A percentile compares a stretch with the other conserved stretches of the same genome.
Conservation (phyloP, 2,329 filamentous ascomycete species). For the Domatiomyces globalis region DNA sequence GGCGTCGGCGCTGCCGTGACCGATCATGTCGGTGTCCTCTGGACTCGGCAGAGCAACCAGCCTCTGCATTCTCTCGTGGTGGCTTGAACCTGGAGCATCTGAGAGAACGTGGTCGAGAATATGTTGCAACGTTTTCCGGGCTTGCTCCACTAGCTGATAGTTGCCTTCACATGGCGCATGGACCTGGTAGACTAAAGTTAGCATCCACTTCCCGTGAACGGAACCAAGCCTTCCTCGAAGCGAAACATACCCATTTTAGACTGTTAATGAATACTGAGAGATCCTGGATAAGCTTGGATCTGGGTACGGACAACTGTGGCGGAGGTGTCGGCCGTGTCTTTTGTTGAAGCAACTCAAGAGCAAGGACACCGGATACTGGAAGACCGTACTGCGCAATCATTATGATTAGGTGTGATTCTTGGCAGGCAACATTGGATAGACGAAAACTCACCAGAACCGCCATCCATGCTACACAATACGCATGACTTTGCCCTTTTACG, state of each 20-base stretch:
- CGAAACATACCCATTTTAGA: not conserved
- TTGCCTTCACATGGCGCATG: conserved; percentile 3
- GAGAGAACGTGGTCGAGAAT: conserved; percentile 1
- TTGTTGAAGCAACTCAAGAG: conserved; percentile 24
- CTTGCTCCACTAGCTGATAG: conserved; percentile 1
- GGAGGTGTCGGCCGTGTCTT: conserved; percentile 8
- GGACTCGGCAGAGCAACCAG: too few species aligned
- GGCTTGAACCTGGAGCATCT: too few species aligned
- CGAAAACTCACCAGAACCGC: too few species aligned
- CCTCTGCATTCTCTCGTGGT: too few species aligned
- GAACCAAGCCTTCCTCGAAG: too few species aligned
- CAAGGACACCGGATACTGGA: conserved; percentile 22
- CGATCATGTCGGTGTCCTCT: too few species aligned
- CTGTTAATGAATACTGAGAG: conserved; percentile 23
- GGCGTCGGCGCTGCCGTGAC: too few species aligned
- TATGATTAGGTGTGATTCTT: conserved; percentile 19
- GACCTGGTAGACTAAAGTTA: not conserved
- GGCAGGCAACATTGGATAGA: conserved; percentile 2
- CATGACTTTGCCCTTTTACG: conserved; percentile 14
- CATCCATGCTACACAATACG: too few species aligned
- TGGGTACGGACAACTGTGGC: conserved; percentile 13
- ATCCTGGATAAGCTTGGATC: conserved; percentile 23
- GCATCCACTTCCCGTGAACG: too few species aligned
- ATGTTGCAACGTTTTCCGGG: conserved; percentile 1
- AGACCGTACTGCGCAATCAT: conserved; percentile 23